A percentile compares a stretch with the other conserved stretches of the same genome.
These are phyloP conservation scores for Pyrenophora teres DNA, from an alignment of 2,329 filamentous ascomycete species.

Conservation along the genomic window DNA sequence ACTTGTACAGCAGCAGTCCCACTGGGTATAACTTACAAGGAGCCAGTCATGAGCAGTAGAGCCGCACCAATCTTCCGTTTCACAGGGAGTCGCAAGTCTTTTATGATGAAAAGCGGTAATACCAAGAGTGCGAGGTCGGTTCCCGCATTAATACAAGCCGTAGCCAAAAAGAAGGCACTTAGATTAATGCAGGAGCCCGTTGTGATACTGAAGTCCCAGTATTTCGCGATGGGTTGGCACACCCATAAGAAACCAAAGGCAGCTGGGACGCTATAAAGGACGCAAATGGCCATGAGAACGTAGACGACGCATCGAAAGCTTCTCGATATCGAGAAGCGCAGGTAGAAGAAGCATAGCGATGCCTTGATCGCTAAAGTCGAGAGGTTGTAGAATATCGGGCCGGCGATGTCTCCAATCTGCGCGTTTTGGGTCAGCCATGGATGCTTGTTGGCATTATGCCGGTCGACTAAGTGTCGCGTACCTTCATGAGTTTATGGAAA, in stretches of 20 bases:
- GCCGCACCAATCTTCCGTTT: slow-evolving; percentile 22
- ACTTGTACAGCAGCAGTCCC: background rate
- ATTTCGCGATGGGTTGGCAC: slow-evolving; percentile 21
- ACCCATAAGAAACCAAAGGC: slow-evolving; percentile 24
- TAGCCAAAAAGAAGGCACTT: slow-evolving; percentile 16
- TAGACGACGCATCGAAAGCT: slow-evolving; percentile 12
- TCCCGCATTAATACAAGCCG: slow-evolving; percentile 20
- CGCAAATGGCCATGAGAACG: slow-evolving; percentile 13
- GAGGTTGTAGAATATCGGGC: slow-evolving; percentile 21
- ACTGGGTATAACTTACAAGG: slow-evolving; percentile 13
- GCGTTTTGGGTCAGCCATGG: background rate
- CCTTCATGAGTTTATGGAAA: slow-evolving; percentile 24
- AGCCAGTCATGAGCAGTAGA: slow-evolving; percentile 21
- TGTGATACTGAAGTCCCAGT: slow-evolving; percentile 22
- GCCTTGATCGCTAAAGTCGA: slow-evolving; percentile 20
- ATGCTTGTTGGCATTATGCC: too few relatives aligned
- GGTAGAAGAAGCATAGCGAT: slow-evolving; percentile 21
- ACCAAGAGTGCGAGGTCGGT: slow-evolving; percentile 20
- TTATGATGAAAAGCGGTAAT: slow-evolving; percentile 25
- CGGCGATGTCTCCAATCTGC: slow-evolving; percentile 24
- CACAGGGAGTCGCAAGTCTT: slow-evolving; percentile 20
- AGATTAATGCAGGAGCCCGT: slow-evolving; percentile 20
- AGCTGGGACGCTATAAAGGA: slow-evolving; percentile 17
- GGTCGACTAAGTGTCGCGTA: background rate
- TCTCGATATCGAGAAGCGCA: slow-evolving; percentile 16